Evolutionary conservation across 139 green algal genomes (phyloP), one percentile per base, ranked within the genome.

Genomic region (Gonium pectorale): DNA sequence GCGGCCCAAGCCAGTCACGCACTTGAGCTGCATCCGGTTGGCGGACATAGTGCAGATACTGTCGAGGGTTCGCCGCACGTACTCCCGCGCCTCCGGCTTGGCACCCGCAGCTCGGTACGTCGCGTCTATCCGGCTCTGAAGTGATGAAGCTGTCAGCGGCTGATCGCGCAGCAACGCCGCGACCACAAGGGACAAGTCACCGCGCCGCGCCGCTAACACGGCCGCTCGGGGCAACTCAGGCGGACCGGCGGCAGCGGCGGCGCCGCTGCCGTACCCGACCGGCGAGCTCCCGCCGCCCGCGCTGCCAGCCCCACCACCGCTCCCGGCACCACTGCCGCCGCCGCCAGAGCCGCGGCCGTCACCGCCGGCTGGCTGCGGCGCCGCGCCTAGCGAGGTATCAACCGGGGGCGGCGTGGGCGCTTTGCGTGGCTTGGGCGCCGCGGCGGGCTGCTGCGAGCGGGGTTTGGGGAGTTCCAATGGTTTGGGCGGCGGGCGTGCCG

Each of bases 11-110:
- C n/a, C n/a, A n/a, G n/a, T n/a, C 40, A 27, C 72, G 24, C 40
- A 85, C 79, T 62, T 77, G 35, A 85, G 46, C 24, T 77, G 24
- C 79, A 85, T 75, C 9, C 79, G 46, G 79, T 85, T 85, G 63
- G 54, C 52, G 2, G 37, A 33, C 64, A 85, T 54, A 0, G 64
- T 67, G 49, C 64, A 78, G 66, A 64, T 59, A 64, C 68, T 77
- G 79, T 85, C 79, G 9, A 85, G 26, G 26, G 77, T 64, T 1
- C 79, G 64, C 79, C 56, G 54, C 3, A 85, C 64, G 26, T 85
- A 85, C 46, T 85, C 79, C 3, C 46, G 64, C 22, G 64, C 64
- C 64, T 85, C 79, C 0, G 66, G 46, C 51, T 85, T 85, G 44
- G 35, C 49, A 26, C 40, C 79, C 35, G 79, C 79, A 21, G 77